Conservation (phyloP, 306 rosid genomes). For the Prunus persica region Prunus_persica_NCBIv2 NC_034015.1:14345001-14345500, state of each 20-base stretch:
- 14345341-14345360: conserved; percentile 37
- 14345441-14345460: conserved; percentile 31
- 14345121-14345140: neutral
- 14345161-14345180: neutral
- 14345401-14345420: conserved; percentile 47
- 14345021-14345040: neutral
- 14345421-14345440: conserved; percentile 44
- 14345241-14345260: conserved; percentile 77
- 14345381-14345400: conserved; percentile 17
- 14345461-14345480: conserved; percentile 33
- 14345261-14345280: conserved; percentile 44
- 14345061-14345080: neutral
- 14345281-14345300: conserved; percentile 50
- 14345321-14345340: conserved; percentile 29
- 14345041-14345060: conserved; percentile 7
- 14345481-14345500: conserved; percentile 59
- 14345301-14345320: conserved; percentile 29
- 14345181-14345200: neutral
- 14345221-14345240: conserved; percentile 43
- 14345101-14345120: neutral
- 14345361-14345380: conserved; percentile 30
- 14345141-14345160: neutral
- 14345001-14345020: neutral
- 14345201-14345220: conserved; percentile 22
- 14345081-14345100: neutral